Conservation (phyloP, 257 asterid species). For the Mentha longifolia region DNA sequence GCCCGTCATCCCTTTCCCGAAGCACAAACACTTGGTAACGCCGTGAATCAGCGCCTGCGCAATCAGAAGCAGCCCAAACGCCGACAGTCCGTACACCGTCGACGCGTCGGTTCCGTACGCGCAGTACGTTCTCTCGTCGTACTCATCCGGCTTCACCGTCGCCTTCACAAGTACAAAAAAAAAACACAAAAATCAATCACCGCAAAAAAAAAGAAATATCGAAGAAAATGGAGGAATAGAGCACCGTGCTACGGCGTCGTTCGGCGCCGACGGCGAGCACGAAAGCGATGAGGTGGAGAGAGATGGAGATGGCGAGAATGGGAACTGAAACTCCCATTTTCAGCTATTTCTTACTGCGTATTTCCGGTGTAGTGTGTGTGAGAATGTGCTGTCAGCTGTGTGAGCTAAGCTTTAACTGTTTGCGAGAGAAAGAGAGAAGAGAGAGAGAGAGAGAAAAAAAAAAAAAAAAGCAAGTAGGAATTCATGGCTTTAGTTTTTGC, state of each 20-base stretch:
- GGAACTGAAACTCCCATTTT: conserved; percentile 80
- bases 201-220: background rate
- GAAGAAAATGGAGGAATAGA: conserved; percentile 1
- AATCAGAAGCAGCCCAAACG: conserved; percentile 85
- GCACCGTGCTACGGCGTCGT: conserved; percentile 96
- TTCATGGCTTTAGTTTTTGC: conserved; percentile 37
- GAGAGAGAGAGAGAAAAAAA: no score
- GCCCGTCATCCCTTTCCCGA: conserved; percentile 78
- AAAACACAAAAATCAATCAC: background rate
- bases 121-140: conserved; percentile 84
- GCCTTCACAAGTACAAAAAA: conserved; percentile 54
- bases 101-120: conserved; percentile 86
- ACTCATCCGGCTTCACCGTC: conserved; percentile 77
- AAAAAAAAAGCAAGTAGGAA: no score
- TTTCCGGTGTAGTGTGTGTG: background rate
- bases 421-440: conserved; percentile 17
- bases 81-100: conserved; percentile 86
- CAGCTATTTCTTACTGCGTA: background rate
- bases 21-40: conserved; percentile 91
- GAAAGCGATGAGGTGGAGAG: conserved; percentile 85
- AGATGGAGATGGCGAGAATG: conserved; percentile 58
- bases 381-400: conserved; percentile 3
- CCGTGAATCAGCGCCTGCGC: conserved; percentile 77
- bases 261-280: conserved; percentile 97
- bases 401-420: conserved; percentile 17